These are phyloP conservation scores for Globisporangium echinulatum DNA, from an alignment of 352 stramenopile species.

Conservation along the genomic window DNA sequence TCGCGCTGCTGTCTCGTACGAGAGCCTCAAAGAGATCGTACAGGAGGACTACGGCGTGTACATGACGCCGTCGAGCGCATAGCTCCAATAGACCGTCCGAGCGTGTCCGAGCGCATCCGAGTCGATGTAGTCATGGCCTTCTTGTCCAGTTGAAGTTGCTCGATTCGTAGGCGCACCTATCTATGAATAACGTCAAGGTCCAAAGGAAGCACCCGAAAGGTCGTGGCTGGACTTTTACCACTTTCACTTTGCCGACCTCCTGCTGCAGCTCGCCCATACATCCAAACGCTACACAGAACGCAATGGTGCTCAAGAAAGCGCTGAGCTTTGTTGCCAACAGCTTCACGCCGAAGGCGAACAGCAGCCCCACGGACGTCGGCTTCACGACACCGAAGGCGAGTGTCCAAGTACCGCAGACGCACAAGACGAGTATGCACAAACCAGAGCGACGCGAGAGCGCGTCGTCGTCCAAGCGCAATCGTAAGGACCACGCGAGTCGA, in stretches of 20 bases:
- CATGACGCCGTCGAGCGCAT: slow-evolving; percentile 2
- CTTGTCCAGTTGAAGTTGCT: too few relatives aligned
- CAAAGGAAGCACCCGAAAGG: too few relatives aligned
- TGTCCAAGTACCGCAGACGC: too few relatives aligned
- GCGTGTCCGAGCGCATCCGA: too few relatives aligned
- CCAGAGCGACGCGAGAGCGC: too few relatives aligned
- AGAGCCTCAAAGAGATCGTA: slow-evolving; percentile 42
- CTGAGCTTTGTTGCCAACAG: slow-evolving; percentile 25
- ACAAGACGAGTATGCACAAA: background rate
- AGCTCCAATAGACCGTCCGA: background rate
- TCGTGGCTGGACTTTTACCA: too few relatives aligned
- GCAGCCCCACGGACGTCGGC: background rate
- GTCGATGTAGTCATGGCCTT: too few relatives aligned
- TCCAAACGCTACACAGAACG: background rate
- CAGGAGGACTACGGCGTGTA: slow-evolving; percentile 53
- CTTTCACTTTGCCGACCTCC: too few relatives aligned
- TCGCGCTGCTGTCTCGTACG: slow-evolving; percentile 18
- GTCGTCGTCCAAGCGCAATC: background rate
- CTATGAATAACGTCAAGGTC: too few relatives aligned
- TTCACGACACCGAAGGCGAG: background rate
- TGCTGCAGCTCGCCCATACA: background rate
- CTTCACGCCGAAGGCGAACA: slow-evolving; percentile 5
- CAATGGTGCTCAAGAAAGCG: slow-evolving; percentile 39
- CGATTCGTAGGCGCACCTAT: too few relatives aligned
- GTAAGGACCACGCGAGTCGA: background rate